Base-by-base conservation (phyloP, 768 basidiomycete genomes). In the Artomyces pyxidatus region DNA sequence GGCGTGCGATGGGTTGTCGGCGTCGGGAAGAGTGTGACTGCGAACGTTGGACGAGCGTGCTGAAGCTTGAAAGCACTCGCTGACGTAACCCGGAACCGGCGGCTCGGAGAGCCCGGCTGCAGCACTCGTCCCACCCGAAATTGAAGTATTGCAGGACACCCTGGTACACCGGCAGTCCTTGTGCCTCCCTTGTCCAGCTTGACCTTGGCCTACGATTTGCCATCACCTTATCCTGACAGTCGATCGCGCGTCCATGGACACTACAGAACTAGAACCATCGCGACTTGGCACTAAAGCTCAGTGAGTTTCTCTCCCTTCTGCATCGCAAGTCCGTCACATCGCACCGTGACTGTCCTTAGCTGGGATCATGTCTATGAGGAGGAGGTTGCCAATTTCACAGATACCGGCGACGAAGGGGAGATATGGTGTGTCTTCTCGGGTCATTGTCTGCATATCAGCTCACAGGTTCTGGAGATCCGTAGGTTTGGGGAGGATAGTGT, bases 391-490 rank as follows among this genome's bases (percentile, higher is more conserved):
- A 85, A 86, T 58, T 91, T 88, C 52, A 68, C 78, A 26, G 89
- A 88, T 44, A 78, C 80, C 26, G 83, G 85, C 17, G 87, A 91
- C 59, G 87, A 89, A 63, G 89, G 89, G 29, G 89, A 92, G 64
- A 71, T 88, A 22, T 92, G 89, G 89, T 88, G 53, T 47, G 76
- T 62, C 12, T 22, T n/a, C 17, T 37, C 9, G 0, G 11, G 16
- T 21, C 11, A 6, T 19, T 17, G 9, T 19, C 19, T 29, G 4
- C 4, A 22, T 21, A 35, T 19, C 6, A n/a, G 12, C 27, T 16
- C n/a, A n/a, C 2, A 11, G 28, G 22, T n/a, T 23, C 37, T 43
- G 26, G 28, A 25, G 21, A 32, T 43, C 35, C 53, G 30, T 12
- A 90, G 89, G 88, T 92, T 92, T 59, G 88, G 89, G 7, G 69